Evolutionary conservation across 2,329 filamentous ascomycete genomes (phyloP), one percentile per base, ranked within the genome.

Genomic region (Phyllosticta citrichinensis): DNA sequence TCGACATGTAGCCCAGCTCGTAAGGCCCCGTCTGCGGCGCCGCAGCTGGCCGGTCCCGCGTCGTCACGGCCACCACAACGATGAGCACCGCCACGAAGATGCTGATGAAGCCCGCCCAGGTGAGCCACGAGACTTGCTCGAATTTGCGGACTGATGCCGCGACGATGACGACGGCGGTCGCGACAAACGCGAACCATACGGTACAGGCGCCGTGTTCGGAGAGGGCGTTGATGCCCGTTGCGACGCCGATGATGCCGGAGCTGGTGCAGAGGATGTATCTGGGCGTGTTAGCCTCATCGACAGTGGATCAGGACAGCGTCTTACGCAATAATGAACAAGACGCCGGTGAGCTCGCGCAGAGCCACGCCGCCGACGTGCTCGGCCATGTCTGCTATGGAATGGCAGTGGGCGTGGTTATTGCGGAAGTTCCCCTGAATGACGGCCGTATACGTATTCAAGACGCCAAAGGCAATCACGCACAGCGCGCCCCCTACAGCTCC

Each of bases 101-200:
- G 27, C 79, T 82, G 4, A 78, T 62, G 65, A 86, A 85, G 0
- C 84, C 84, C 11, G 77, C 78, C 79, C 81, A 87, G 0, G 82
- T 84, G 52, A 86, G 71, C 81, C 82, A 86, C 2, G 80, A 81
- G 62, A 87, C 80, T 65, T 84, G 81, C 57, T 82, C 77, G 65
- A 85, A 81, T 61, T 82, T 86, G 63, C 83, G 79, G 5, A 84
- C 76, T 25, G 77, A 80, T 1, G 82, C 81, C 5, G 78, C 74
- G 0, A 75, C 64, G 25, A 79, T 79, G 9, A 83, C 76, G 8
- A 79, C 70, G 1, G 79, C 66, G 0, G 81, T 79, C 0, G 81
- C 80, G 3, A 86, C 69, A 25, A 84, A 75, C 9, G 77, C 76
- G 70, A 78, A 86, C 74, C 76, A 83, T 17, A 83, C 82, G 0